Base-by-base conservation (phyloP, 148 eudicot species). In the Cornus florida region DNA sequence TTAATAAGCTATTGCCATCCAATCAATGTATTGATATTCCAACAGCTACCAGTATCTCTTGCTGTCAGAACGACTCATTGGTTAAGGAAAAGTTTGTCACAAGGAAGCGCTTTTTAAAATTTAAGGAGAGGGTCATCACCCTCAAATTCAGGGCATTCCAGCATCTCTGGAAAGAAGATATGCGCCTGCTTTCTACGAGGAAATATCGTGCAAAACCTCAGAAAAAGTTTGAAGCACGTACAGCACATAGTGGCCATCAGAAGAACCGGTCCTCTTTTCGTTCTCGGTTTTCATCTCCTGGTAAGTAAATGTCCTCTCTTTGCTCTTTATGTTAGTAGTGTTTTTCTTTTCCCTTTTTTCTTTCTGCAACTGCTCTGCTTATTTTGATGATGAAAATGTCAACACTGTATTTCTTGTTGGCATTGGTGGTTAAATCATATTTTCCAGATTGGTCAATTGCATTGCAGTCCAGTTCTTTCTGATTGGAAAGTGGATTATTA, bases 131-230 rank as follows among this genome's bases (percentile, higher is more conserved):
- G 74, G 88, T 86, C 24, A 57, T 88, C 23, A 78, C 86, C n/a
- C 83, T 96, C 75, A 96, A 92, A 79, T 93, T 84, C 78, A 90
- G 89, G 81, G 92, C 87, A 68, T 85, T 89, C 71, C 91, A 86
- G 83, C 86, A 89, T 69, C 84, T 89, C 32, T 96, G 98, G 98
- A 92, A 91, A 84, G 92, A 92, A 82, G 92, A 90, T 50, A 66
- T 89, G 82, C 91, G 86, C n/a, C 70, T 85, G 78, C 91, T 86
- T 74, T 89, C 94, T 67, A 35, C 86, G 43, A 90, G 80, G 77
- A 93, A 83, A 77, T 73, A 80, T 57, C 87, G 88, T 13, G 67
- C 80, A 14, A 96, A 91, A 88, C 77, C 90, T 32, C 95, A 86
- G 66, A 96, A 90, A 83, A 92, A 85, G 84, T 72, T 77, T 67